Conservation (phyloP, 352 stramenopile genomes). For the Phytophthora pistaciae region DNA sequence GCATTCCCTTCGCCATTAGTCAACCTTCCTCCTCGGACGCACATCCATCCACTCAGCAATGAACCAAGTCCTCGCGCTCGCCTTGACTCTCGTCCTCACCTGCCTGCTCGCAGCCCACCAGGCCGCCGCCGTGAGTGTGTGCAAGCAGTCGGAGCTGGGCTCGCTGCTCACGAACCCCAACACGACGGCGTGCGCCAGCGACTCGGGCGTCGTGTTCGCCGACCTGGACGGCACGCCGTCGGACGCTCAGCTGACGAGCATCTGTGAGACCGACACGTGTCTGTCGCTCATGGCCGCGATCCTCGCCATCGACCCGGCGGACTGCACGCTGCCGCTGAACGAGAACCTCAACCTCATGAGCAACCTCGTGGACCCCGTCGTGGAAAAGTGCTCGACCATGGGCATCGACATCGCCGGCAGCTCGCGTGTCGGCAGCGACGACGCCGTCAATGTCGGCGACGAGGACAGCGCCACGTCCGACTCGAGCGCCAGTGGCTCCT, state of each 20-base stretch:
- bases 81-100: conserved; percentile 1
- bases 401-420: conserved; percentile 38
- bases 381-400: conserved; percentile 42
- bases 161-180: conserved; percentile 42
- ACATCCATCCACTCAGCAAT: conserved; percentile 5
- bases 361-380: conserved; percentile 50
- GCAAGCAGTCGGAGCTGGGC: conserved; percentile 33
- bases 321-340: conserved; percentile 47
- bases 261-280: conserved; percentile 42
- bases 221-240: conserved; percentile 29
- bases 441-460: conserved; percentile 27
- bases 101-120: conserved; percentile 1
- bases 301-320: conserved; percentile 39
- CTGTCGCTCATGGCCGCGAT: conserved; percentile 44
- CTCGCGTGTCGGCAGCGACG: conserved; percentile 27
- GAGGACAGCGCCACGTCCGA: conserved; percentile 22
- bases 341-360: conserved; percentile 50
- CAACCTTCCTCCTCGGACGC: conserved; percentile 15
- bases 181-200: conserved; percentile 36
- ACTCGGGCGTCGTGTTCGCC: conserved; percentile 35
- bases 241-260: conserved; percentile 34
- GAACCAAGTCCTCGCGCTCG: conserved; percentile 16
- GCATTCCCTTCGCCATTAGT: conserved; percentile 9
- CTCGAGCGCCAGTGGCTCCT: conserved; percentile 29
- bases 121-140: conserved; percentile 22